Evolutionary conservation across 495 filamentous ascomycete species (phyloP), one percentile per base, ranked within the genome.

Genomic region (Hypoxylon fuscum): DNA sequence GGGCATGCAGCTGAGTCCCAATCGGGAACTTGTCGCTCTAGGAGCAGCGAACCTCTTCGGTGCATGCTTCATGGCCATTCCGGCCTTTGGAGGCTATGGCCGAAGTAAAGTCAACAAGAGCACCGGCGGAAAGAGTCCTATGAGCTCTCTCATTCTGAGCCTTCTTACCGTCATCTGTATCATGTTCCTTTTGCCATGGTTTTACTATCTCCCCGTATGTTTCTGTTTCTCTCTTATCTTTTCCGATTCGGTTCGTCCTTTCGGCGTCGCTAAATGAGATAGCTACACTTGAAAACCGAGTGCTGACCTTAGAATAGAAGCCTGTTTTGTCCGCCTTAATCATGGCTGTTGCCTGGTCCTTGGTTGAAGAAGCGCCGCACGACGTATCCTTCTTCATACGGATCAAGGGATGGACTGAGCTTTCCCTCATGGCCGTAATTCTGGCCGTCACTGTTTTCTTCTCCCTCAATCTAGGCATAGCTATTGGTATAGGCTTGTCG

Each of bases 21-120:
- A 99, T 68, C 85, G 95, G 17, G 95, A 99, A 71, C 87, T 99
- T 62, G 90, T 98, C 9, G 94, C 96, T 0, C 82, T 99, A 0
- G 95, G 95, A 0, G 83, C 90, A 7, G 93, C 96, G 4, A 99
- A 99, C 70, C 71, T 97, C 9, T 74, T 94, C 5, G 93, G 94
- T n/a, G 88, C 90, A 1, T 90, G 91, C 66, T 99, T 98, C 74
- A 90, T 90, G 82, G 85, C 90, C 6, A 79, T 99, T 4, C 95
- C 95, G 8, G 92, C 91, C 1, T 99, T 98, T 79, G 95, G 95
- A 11, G 95, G 95, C 1, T 99, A 99, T 69, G 95, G 94, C 23
- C 83, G 95, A 67, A 96, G 91, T 76, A 99, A 98, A 68, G 90
- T 98, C 61, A 99, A 97, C 71, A 85, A 87, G 34, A 87, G 88